Evolutionary conservation across 2,329 filamentous ascomycete genomes (phyloP).

Genomic region (Penicillium sp.): DNA sequence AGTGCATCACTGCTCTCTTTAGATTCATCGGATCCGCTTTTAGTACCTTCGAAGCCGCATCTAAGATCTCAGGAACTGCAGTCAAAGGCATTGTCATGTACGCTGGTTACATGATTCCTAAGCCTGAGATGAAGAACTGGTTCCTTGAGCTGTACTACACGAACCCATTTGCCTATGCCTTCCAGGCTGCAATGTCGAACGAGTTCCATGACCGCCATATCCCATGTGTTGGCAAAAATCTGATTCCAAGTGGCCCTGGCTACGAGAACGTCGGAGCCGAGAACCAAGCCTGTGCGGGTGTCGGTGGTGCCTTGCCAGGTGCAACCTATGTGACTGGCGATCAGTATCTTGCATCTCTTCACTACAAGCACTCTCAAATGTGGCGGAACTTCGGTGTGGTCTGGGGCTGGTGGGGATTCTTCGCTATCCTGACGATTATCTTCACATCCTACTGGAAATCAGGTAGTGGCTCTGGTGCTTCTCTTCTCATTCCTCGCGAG

Average conservation of each 20-base stretch:
- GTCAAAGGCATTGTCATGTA: constrained; percentile 36
- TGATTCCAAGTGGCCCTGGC: constrained; percentile 30
- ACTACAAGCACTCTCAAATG: constrained; percentile 51
- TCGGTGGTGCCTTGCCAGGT: constrained; percentile 54
- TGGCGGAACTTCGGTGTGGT: constrained; percentile 62
- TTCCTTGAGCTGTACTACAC: constrained; percentile 43
- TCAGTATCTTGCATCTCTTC: constrained; percentile 55
- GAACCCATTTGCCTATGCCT: constrained; percentile 35
- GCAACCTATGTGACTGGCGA: constrained; percentile 54
- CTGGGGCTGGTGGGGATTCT: constrained; percentile 62
- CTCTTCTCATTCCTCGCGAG: constrained; percentile 62
- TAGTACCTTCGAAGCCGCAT: constrained; percentile 55
- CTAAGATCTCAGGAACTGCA: constrained; percentile 47
- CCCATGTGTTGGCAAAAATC: constrained; percentile 31
- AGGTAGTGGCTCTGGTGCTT: constrained; percentile 48
- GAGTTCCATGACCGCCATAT: constrained; percentile 33
- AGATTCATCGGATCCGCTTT: constrained; percentile 55
- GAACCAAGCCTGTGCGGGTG: constrained; percentile 53
- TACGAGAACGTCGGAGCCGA: constrained; percentile 22
- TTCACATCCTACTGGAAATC: constrained; percentile 55
- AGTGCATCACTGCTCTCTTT: constrained; percentile 56
- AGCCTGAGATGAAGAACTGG: constrained; percentile 51
- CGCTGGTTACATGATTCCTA: constrained; percentile 43
- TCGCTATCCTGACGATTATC: constrained; percentile 57
- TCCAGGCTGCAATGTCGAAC: constrained; percentile 32